Percentiles rank a stretch among this genome's conserved stretches.
Conservation (phyloP, 352 stramenopile genomes). For the Phytophthora capsici region DNA sequence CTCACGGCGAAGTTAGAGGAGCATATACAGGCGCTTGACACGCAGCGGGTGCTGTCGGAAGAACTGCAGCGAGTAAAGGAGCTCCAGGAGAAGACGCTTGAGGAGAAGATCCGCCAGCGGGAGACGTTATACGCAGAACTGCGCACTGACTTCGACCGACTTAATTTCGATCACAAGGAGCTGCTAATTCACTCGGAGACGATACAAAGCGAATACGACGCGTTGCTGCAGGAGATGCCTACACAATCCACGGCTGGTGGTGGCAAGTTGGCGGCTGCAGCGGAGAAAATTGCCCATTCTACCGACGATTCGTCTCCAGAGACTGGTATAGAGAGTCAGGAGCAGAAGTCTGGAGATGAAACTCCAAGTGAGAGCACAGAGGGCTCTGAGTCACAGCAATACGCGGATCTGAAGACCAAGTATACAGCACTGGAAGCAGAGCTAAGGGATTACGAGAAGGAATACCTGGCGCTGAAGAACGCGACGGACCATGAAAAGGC, state of each 20-base stretch:
- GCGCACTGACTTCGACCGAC: conserved; percentile 69
- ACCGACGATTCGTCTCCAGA: conserved; percentile 27
- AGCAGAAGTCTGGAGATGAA: conserved; percentile 31
- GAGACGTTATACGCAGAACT: conserved; percentile 66
- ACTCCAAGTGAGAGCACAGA: conserved; percentile 11
- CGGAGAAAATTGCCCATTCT: conserved; percentile 39
- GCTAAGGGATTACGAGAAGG: conserved; percentile 72
- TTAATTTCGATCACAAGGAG: conserved; percentile 88
- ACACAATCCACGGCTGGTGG: conserved; percentile 34
- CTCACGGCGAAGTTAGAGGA: conserved; percentile 74
- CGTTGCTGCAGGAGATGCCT: conserved; percentile 64
- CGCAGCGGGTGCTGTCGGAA: conserved; percentile 62
- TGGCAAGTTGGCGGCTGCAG: conserved; percentile 49
- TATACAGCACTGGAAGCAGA: conserved; percentile 67
- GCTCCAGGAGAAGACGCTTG: conserved; percentile 58
- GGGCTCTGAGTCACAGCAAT: conserved; percentile 42
- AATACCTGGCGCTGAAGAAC: conserved; percentile 65
- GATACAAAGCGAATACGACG: conserved; percentile 74
- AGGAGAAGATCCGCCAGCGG: conserved; percentile 72
- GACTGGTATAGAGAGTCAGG: conserved; percentile 18
- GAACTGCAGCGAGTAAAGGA: conserved; percentile 79
- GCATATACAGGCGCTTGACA: conserved; percentile 62
- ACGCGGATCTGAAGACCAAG: conserved; percentile 49
- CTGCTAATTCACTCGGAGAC: conserved; percentile 81
- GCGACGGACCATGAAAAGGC: conserved; percentile 64